Percentiles rank a stretch among this genome's conserved stretches.
Evolutionary conservation across 2,329 filamentous ascomycete species (phyloP).

Genomic region (Geosmithia morbida): DNA sequence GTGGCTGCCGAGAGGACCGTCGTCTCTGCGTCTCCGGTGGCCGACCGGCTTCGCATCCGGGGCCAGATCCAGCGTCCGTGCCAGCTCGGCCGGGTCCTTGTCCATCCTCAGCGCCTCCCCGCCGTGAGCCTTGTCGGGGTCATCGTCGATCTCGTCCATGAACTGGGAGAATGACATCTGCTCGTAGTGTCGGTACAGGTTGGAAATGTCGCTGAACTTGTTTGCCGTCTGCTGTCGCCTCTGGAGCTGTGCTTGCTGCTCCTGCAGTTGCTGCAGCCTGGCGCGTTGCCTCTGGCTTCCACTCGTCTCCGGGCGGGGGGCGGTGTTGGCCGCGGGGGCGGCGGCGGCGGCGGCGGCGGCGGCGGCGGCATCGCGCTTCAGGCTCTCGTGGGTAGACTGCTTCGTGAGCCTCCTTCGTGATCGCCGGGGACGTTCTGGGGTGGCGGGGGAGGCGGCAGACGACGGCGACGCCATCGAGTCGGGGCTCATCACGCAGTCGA

Average conservation of each 20-base stretch:
- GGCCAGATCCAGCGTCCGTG: neutral
- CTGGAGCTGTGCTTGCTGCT: neutral
- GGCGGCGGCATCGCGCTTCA: conserved; percentile 6
- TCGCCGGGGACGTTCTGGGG: conserved; percentile 8
- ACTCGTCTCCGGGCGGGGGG: neutral
- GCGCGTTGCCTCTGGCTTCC: neutral
- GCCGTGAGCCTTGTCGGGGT: neutral
- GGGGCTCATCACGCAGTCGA: conserved; percentile 23
- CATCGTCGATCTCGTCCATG: conserved; percentile 7
- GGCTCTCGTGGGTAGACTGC: conserved; percentile 20
- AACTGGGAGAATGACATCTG: conserved; percentile 35
- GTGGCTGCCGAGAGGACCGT: conserved; percentile 1
- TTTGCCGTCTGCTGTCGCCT: neutral
- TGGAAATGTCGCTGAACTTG: conserved; percentile 26
- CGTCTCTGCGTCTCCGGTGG: neutral
- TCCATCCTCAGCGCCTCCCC: neutral
- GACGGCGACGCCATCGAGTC: conserved; percentile 25
- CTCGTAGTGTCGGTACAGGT: conserved; percentile 44
- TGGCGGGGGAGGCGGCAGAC: neutral
- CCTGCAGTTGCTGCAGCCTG: neutral
- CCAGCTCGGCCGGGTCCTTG: neutral
- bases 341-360: no score
- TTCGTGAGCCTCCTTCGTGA: conserved; percentile 14
- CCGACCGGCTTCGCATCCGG: neutral
- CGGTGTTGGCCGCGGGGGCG: neutral